phyloP scores from a whole-genome alignment of 192 early-diverging fungal genomes.

The Backusella liffmaniae region DNA sequence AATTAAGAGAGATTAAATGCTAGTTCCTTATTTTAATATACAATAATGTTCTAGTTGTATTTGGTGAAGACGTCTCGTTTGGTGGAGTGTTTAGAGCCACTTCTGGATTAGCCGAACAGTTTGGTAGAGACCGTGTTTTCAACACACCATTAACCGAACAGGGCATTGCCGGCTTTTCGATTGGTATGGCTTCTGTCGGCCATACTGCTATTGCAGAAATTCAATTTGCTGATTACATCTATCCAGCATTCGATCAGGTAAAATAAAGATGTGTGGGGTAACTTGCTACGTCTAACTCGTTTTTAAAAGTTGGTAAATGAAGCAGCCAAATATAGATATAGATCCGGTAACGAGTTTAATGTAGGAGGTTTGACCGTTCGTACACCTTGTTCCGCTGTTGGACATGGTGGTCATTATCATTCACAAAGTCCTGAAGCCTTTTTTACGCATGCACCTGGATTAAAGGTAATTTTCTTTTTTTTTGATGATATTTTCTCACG shows the following conservation, averaged over 20 bases:
- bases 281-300: not conserved
- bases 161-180: conserved; percentile 92
- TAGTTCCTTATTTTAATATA: too few relatives aligned
- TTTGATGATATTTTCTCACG: conserved; percentile 28
- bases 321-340: conserved; percentile 96
- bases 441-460: conserved; percentile 93
- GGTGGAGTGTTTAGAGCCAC: conserved; percentile 97
- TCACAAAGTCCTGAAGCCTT: conserved; percentile 92
- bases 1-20: not conserved
- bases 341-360: conserved; percentile 90
- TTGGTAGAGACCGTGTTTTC: conserved; percentile 90
- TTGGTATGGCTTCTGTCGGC: conserved; percentile 93
- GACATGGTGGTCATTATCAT: conserved; percentile 97
- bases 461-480: conserved; percentile 60
- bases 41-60: conserved; percentile 61
- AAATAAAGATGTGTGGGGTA: not conserved
- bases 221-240: conserved; percentile 99
- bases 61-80: conserved; percentile 98
- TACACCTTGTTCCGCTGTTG: conserved; percentile 90
- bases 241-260: conserved; percentile 97
- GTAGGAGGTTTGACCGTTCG: conserved; percentile 89
- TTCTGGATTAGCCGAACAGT: conserved; percentile 86
- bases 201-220: conserved; percentile 98
- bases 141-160: conserved; percentile 97
- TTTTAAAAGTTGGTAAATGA: conserved; percentile 82